phyloP scores from a whole-genome alignment of 345 rosid genomes.

The Lepidium africanum region DNA sequence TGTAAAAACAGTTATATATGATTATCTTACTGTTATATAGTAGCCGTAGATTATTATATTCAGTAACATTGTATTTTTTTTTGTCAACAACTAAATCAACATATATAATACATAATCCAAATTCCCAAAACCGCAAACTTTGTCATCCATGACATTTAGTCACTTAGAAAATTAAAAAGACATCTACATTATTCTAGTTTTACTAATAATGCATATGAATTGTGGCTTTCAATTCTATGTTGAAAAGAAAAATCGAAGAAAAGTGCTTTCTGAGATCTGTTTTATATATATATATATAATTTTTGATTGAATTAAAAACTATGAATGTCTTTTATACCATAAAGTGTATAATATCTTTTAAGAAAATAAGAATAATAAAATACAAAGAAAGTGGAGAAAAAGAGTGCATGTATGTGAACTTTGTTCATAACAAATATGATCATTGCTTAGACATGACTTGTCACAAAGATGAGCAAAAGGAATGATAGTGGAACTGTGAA shows the following conservation, averaged over 20 bases:
- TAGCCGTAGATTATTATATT: too few relatives aligned
- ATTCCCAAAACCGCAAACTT: too few relatives aligned
- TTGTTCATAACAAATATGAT: conserved; percentile 19
- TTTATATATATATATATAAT: not conserved
- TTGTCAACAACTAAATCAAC: too few relatives aligned
- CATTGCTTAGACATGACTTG: conserved; percentile 23
- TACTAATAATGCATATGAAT: not conserved
- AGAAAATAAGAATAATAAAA: not conserved
- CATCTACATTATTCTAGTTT: not conserved
- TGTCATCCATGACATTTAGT: too few relatives aligned
- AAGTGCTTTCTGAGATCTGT: not conserved
- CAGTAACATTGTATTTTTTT: too few relatives aligned
- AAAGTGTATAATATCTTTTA: not conserved
- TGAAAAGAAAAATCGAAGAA: not conserved
- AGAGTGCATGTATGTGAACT: conserved; percentile 17
- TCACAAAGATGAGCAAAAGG: conserved; percentile 23
- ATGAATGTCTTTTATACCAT: conserved; percentile 2
- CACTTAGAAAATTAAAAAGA: not conserved
- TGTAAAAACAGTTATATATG: too few relatives aligned
- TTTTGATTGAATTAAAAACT: not conserved
- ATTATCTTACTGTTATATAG: too few relatives aligned
- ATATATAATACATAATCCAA: too few relatives aligned
- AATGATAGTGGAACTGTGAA: conserved; percentile 28
- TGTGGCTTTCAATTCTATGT: not conserved
- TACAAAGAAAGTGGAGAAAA: conserved; percentile 16